Evolutionary conservation across 1,284 basidiomycete species (phyloP).

Genomic region (Pterulicium gracile): DNA sequence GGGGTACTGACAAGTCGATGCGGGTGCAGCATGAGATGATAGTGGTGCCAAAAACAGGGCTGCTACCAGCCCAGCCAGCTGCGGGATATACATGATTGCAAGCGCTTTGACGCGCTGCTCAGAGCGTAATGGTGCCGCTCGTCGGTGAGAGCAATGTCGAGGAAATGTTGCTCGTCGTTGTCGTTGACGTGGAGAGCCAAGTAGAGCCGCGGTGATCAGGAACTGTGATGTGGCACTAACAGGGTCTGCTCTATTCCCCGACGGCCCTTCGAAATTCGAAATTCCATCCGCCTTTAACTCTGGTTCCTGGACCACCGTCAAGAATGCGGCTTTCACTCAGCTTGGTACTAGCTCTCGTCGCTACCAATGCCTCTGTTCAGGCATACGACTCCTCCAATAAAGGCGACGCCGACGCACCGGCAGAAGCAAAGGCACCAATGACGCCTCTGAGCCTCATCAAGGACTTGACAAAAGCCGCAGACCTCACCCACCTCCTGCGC

Average conservation of each 20-base stretch:
- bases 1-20: constrained; percentile 33
- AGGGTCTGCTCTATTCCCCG: no score
- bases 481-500: constrained; percentile 36
- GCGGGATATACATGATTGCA: neutral
- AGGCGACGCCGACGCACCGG: constrained; percentile 2
- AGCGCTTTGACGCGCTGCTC: neutral
- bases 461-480: constrained; percentile 21
- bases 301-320: neutral
- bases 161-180: neutral
- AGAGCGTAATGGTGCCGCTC: neutral
- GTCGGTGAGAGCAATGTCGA: constrained; percentile 6
- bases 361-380: neutral
- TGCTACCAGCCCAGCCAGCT: neutral
- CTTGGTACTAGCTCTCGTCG: neutral
- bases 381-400: neutral
- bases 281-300: neutral
- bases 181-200: neutral
- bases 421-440: constrained; percentile 11
- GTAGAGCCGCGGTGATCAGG: neutral
- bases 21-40: constrained; percentile 20
- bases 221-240: neutral
- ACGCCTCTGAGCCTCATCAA: constrained; percentile 11
- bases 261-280: neutral
- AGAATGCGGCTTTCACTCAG: neutral
- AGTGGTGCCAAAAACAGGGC: neutral